These are phyloP conservation scores for Ilyonectria sp. DNA, from an alignment of 2,329 filamentous ascomycete genomes.

Conservation along the genomic window DNA sequence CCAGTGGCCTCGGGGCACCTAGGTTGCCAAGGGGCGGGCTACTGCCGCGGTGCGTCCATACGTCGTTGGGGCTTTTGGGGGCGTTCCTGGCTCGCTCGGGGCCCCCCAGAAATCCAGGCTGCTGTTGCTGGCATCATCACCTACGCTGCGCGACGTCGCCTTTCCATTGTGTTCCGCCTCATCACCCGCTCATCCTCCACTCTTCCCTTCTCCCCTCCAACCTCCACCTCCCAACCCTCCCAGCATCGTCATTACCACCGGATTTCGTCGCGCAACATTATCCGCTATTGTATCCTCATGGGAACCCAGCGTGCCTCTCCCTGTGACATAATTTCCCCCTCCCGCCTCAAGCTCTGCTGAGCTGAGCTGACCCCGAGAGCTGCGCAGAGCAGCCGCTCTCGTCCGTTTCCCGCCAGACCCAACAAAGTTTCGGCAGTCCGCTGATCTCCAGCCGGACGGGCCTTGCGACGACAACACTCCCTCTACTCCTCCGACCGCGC, in stretches of 20 bases:
- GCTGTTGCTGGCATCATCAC: slow-evolving; percentile 49
- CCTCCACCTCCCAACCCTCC: slow-evolving; percentile 10
- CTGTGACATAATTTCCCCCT: slow-evolving; percentile 36
- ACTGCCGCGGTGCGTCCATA: neutral
- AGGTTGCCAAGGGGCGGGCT: neutral
- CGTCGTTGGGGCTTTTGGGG: slow-evolving; percentile 4
- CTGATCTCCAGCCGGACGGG: slow-evolving; percentile 23
- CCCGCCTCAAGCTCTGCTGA: slow-evolving; percentile 22
- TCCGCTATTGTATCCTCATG: slow-evolving; percentile 34
- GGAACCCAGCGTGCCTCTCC: slow-evolving; percentile 33
- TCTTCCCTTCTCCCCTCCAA: slow-evolving; percentile 19
- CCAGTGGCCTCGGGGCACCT: neutral
- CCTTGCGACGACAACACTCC: slow-evolving; percentile 29
- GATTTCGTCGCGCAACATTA: slow-evolving; percentile 5
- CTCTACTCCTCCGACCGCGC: slow-evolving; percentile 17
- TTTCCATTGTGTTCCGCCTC: slow-evolving; percentile 5
- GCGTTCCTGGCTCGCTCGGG: slow-evolving; percentile 9
- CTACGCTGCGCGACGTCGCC: slow-evolving; percentile 20
- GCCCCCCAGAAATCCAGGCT: slow-evolving; percentile 39
- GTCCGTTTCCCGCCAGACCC: slow-evolving; percentile 33
- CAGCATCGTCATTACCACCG: slow-evolving; percentile 4
- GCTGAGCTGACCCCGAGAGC: slow-evolving; percentile 44
- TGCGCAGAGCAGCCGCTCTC: slow-evolving; percentile 25
- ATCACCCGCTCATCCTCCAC: slow-evolving; percentile 17
- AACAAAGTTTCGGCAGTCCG: slow-evolving; percentile 34